These are phyloP conservation scores for Trichoderma hamatum DNA, from an alignment of 2,329 filamentous ascomycete genomes.

Conservation along the genomic window DNA sequence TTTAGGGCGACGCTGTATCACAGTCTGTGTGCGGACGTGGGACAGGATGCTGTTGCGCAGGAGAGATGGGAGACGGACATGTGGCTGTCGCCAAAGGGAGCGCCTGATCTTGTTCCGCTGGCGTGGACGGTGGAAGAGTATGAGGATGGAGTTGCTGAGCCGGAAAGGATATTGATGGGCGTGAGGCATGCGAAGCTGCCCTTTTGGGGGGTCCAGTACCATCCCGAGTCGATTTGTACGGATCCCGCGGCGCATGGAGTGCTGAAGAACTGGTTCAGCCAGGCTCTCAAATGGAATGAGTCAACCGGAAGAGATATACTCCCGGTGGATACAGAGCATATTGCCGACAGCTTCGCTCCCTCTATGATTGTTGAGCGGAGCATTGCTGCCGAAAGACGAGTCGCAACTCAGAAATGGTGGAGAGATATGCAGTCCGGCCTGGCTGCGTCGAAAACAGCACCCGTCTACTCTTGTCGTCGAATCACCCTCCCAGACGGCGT, in stretches of 20 bases:
- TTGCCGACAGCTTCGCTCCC: slow-evolving; percentile 33
- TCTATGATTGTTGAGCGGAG: slow-evolving; percentile 23
- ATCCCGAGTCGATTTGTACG: slow-evolving; percentile 87
- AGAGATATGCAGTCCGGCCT: slow-evolving; percentile 34
- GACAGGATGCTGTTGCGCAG: slow-evolving; percentile 47
- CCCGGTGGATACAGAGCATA: slow-evolving; percentile 1
- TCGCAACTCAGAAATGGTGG: slow-evolving; percentile 33
- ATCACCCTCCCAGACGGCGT: slow-evolving; percentile 51
- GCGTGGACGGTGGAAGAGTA: slow-evolving; percentile 62
- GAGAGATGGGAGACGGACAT: slow-evolving; percentile 43
- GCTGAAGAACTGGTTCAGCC: slow-evolving; percentile 74
- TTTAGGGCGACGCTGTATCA: slow-evolving; percentile 80
- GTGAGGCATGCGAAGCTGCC: slow-evolving; percentile 69
- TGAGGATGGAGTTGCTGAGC: slow-evolving; percentile 34
- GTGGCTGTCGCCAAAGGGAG: slow-evolving; percentile 44
- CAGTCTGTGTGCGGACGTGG: slow-evolving; percentile 59
- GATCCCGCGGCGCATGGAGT: slow-evolving; percentile 66
- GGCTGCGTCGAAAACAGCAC: slow-evolving; percentile 37
- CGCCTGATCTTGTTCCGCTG: slow-evolving; percentile 56
- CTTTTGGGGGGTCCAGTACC: slow-evolving; percentile 87
- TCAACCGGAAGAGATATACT: slow-evolving; percentile 29
- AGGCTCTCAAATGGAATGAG: slow-evolving; percentile 64
- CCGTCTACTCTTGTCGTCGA: slow-evolving; percentile 45
- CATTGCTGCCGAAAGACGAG: slow-evolving; percentile 31
- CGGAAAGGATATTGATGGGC: slow-evolving; percentile 72